Percentiles rank a stretch among this genome's conserved stretches.
Evolutionary conservation across 2,329 filamentous ascomycete genomes (phyloP).

Genomic region (Mycocentrospora acerina): DNA sequence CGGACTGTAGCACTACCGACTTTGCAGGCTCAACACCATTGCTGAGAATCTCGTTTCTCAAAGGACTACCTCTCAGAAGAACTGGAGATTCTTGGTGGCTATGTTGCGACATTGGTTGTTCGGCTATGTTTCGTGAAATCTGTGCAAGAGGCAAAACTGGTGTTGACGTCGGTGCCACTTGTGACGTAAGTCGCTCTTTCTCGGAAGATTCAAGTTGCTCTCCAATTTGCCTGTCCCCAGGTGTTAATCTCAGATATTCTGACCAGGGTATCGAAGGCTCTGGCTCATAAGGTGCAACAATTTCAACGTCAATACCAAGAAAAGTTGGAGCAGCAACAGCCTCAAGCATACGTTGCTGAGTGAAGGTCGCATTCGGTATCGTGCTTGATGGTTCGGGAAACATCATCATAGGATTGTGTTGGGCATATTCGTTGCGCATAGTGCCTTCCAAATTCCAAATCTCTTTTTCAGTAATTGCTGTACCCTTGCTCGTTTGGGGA

Average conservation of each 20-base stretch:
- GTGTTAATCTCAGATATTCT: conserved; percentile 32
- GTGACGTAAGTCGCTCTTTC: conserved; percentile 2
- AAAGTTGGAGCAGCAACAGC: conserved; percentile 30
- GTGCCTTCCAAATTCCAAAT: conserved; percentile 33
- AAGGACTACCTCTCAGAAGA: conserved; percentile 5
- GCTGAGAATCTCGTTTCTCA: conserved; percentile 1
- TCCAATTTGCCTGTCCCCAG: conserved; percentile 6
- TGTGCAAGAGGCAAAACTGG: neutral
- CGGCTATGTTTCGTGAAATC: neutral
- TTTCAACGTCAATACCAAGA: conserved; percentile 22
- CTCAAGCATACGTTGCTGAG: conserved; percentile 44
- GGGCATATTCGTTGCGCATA: conserved; percentile 37
- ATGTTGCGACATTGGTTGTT: conserved; percentile 4
- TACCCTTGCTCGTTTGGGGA: neutral
- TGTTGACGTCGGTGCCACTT: neutral
- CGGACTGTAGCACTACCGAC: neutral
- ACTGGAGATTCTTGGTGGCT: conserved; percentile 7
- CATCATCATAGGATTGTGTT: conserved; percentile 44
- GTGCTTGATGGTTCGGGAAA: conserved; percentile 48
- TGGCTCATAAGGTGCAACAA: conserved; percentile 15
- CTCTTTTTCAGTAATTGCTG: conserved; percentile 2
- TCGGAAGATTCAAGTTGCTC: conserved; percentile 13
- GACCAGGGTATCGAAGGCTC: conserved; percentile 42
- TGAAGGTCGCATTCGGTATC: conserved; percentile 44
- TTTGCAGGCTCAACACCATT: conserved; percentile 1